A percentile compares a stretch with the other conserved stretches of the same genome.
phyloP scores from a whole-genome alignment of 768 basidiomycete genomes.

The Suillus cothurnatus region DNA sequence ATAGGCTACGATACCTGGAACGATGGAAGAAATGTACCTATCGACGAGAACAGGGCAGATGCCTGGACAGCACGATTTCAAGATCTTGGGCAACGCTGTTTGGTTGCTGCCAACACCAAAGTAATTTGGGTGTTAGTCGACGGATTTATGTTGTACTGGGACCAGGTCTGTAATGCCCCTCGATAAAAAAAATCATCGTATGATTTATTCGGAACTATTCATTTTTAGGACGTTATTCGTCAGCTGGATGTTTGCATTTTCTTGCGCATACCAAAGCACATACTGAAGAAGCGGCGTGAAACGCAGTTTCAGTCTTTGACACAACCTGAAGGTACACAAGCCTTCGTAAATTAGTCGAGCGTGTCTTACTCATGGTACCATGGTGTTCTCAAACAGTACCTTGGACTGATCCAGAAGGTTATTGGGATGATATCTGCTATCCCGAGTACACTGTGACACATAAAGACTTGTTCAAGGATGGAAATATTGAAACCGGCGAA shows the following conservation, averaged over 20 bases:
- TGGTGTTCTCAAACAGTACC: conserved; percentile 36
- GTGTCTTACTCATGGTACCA: conserved; percentile 6
- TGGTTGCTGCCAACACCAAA: conserved; percentile 44
- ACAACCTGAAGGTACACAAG: conserved; percentile 77
- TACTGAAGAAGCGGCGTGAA: conserved; percentile 72
- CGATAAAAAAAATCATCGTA: neutral
- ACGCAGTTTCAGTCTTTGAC: conserved; percentile 70
- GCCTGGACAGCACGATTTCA: conserved; percentile 59
- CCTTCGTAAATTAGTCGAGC: conserved; percentile 13
- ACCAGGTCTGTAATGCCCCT: conserved; percentile 50
- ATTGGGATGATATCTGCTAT: conserved; percentile 93
- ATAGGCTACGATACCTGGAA: conserved; percentile 88
- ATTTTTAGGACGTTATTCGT: conserved; percentile 62
- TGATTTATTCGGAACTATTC: neutral
- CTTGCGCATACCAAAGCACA: conserved; percentile 78
- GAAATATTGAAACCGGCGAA: conserved; percentile 73
- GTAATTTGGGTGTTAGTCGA: conserved; percentile 86
- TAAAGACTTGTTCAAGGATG: conserved; percentile 63
- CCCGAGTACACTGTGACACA: conserved; percentile 91
- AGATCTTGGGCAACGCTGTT: conserved; percentile 43
- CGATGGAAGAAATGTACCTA: conserved; percentile 70
- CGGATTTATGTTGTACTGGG: conserved; percentile 93
- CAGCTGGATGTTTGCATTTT: conserved; percentile 79
- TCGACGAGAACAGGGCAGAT: conserved; percentile 47
- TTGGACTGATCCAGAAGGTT: conserved; percentile 86